Conservation (phyloP, 345 rosid genomes). For the Passiflora organensis region DNA sequence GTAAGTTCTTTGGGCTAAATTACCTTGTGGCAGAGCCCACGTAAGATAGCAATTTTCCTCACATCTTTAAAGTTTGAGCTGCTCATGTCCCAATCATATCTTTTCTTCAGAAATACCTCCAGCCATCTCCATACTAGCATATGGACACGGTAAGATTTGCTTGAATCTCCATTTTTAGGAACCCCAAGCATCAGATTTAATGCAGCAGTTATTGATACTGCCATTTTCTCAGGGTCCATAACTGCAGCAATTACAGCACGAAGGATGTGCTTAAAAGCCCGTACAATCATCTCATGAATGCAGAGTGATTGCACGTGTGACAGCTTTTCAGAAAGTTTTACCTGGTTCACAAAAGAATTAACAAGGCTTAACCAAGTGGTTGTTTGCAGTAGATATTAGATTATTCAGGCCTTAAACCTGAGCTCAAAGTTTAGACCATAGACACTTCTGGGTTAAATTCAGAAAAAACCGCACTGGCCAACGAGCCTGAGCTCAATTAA, state of each 20-base stretch:
- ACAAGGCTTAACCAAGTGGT: constrained; percentile 7
- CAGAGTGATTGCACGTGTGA: constrained; percentile 95
- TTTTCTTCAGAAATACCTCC: constrained; percentile 73
- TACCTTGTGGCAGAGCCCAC: constrained; percentile 98
- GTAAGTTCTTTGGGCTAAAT: background rate
- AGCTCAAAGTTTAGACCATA: too few species aligned
- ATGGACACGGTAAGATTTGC: constrained; percentile 46
- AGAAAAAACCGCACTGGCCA: too few species aligned
- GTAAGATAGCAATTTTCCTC: constrained; percentile 82
- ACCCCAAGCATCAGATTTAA: constrained; percentile 90
- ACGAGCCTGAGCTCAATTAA: too few species aligned
- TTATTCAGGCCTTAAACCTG: too few species aligned
- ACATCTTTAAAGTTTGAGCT: constrained; percentile 73
- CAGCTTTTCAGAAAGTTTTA: constrained; percentile 86
- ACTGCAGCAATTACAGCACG: constrained; percentile 83
- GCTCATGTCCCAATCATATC: constrained; percentile 85
- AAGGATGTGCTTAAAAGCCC: constrained; percentile 89
- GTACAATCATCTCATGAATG: constrained; percentile 93
- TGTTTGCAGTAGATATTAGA: too few species aligned
- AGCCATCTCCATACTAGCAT: constrained; percentile 86
- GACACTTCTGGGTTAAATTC: too few species aligned
- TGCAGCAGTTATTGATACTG: constrained; percentile 71
- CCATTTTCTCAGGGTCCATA: constrained; percentile 51
- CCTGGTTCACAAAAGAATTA: constrained; percentile 44
- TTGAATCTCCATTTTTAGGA: constrained; percentile 46